Evolutionary conservation across 1,284 basidiomycete species (phyloP), one percentile per base, ranked within the genome.

Genomic region (Marasmius oreades): DNA sequence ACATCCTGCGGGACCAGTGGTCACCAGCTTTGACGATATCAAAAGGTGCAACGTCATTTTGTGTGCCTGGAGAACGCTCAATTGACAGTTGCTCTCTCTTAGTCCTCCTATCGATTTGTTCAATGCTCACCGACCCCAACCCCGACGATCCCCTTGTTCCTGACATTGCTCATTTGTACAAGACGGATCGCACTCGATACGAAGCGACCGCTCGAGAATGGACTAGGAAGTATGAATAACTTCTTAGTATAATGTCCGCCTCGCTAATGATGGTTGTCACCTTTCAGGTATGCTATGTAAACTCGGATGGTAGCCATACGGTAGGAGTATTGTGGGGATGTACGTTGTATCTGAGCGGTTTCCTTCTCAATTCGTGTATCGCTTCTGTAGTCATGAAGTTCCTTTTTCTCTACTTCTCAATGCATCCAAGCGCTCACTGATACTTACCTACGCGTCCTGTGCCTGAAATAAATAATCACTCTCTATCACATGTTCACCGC

Each of bases 1-100:
- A 98, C 74, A 98, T 98, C 70, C 78, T 98, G 71, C 85, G 93
- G 77, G 95, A 98, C 75, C 95, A 97, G 72, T 98, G 95, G 95
- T 95, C 92, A 62, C 97, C 97, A 51, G 97, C 97, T 48, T 79
- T 99, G 77, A 98, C 97, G 58, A 98, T 99, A 16, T 50, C 47
- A 26, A 50, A 50, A 50, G 47, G 47, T 50, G 47, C 58, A 44
- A 23, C 34, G 20, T 34, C 37, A 14, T 5, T 45, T 3, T 31
- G 42, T 39, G 44, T 11, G 11, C 5, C 11, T 12, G 23, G 28
- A n/a, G 16, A 43, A 54, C 37, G 31, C 53, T 58, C 48, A 55
- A 53, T 56, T 53, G 45, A 36, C 26, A 26, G 10, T 31, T 12
- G 26, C 10, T 12, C 42, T 37, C 33, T 34, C 34, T 2, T 62